Evolutionary conservation across 2,329 filamentous ascomycete species (phyloP), one percentile per base, ranked within the genome.

Genomic region (Scedosporium boydii): DNA sequence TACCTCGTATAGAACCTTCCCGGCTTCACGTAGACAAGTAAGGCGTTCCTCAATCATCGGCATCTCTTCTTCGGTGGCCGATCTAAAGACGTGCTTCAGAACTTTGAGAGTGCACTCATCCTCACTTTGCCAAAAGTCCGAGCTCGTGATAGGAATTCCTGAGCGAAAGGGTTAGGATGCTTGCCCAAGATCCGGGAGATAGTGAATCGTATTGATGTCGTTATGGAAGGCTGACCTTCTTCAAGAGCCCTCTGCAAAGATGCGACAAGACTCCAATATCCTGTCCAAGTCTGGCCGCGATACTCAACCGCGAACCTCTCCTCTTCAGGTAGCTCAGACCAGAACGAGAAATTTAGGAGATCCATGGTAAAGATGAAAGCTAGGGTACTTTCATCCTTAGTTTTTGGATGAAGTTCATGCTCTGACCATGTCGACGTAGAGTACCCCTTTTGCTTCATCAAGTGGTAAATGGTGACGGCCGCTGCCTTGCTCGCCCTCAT

Each of bases 301-400:
- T 97, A 98, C 63, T 90, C 87, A 51, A 99, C 83, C 9, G 89
- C 83, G 73, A 93, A 99, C 10, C 91, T 82, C 68, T 93, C 86
- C 4, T 86, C 81, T 10, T 89, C 87, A 0, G 79, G 74, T 55
- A 76, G 71, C 60, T 90, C 87, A 14, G 91, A 96, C 95, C 95
- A 99, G 74, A 99, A 99, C 23, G 88, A 96, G 72, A 98, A 99
- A 72, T 99, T 99, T 59, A 99, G 78, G 29, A 99, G 75, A 72
- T 99, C 95, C 91, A 99, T 96, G 21, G 90, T 91, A 73, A 99
- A 98, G 69, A 99, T 93, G 72, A 99, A 98, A 66, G 90, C 88
- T 23, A 96, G 85, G 0, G 91, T 93, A 59, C 76, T 82, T 70
- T 91, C 89, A 70, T 96, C 87, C 70, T 91, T 91, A 51, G 83